phyloP scores from a whole-genome alignment of 208 protist species.

The Trypanosoma melophagium region DNA sequence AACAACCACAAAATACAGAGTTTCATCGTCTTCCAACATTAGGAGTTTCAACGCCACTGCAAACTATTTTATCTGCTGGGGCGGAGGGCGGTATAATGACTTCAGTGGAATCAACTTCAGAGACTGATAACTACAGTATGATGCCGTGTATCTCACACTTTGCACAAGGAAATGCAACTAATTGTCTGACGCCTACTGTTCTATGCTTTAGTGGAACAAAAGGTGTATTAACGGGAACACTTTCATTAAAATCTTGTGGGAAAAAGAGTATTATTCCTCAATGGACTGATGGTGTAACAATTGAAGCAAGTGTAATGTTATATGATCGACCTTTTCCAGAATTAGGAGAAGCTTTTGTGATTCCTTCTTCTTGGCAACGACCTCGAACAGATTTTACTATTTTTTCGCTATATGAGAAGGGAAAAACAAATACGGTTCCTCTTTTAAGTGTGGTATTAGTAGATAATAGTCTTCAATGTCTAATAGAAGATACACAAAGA shows the following conservation, averaged over 20 bases:
- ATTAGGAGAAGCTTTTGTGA: constrained; percentile 42
- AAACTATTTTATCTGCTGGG: neutral
- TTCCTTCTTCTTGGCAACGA: constrained; percentile 30
- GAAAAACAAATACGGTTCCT: neutral
- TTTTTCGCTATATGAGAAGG: constrained; percentile 32
- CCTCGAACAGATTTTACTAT: constrained; percentile 36
- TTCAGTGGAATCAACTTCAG: neutral
- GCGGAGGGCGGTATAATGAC: constrained; percentile 1
- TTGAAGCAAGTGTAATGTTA: constrained; percentile 52
- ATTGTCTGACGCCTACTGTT: constrained; percentile 24
- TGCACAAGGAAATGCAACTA: constrained; percentile 22
- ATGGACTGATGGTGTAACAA: constrained; percentile 49
- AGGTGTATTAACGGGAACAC: constrained; percentile 10
- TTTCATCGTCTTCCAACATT: constrained; percentile 16
- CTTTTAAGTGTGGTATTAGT: constrained; percentile 24
- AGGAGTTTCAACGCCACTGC: neutral
- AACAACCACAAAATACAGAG: constrained; percentile 1
- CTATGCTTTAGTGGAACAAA: constrained; percentile 25
- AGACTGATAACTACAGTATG: constrained; percentile 3
- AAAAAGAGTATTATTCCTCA: constrained; percentile 32
- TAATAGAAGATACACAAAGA: constrained; percentile 16
- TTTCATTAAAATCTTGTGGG: constrained; percentile 14
- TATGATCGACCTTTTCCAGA: constrained; percentile 52
- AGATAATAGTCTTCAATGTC: constrained; percentile 23
- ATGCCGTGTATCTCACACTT: constrained; percentile 11